Conservation (phyloP, 2,329 filamentous ascomycete genomes). For the Fusarium setosum region DNA sequence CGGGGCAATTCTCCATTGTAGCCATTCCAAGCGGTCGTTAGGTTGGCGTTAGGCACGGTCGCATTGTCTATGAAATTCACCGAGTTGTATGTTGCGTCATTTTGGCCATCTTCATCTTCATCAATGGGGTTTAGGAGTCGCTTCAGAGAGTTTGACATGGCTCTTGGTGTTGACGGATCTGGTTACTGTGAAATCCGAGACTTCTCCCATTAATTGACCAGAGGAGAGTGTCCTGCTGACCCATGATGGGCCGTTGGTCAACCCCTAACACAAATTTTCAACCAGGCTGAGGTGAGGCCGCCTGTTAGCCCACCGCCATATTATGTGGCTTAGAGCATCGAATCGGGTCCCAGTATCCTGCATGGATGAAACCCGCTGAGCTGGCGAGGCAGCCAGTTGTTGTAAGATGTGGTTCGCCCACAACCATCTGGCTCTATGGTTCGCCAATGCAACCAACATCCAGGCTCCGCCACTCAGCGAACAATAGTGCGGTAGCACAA, state of each 20-base stretch:
- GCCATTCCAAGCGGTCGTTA: not conserved
- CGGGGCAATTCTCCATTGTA: not conserved
- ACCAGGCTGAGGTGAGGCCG: slow-evolving; percentile 2
- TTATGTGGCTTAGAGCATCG: not conserved
- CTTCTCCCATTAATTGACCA: no score
- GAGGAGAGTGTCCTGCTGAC: no score
- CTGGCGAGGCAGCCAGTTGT: not conserved
- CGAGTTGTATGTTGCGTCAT: not conserved
- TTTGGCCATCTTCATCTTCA: not conserved
- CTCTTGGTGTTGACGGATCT: not conserved
- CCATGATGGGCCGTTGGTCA: not conserved
- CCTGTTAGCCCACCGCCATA: not conserved
- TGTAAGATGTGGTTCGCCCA: not conserved
- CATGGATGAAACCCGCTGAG: not conserved
- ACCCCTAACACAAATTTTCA: not conserved
- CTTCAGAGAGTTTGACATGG: not conserved
- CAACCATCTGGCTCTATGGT: not conserved
- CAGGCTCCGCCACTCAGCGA: not conserved
- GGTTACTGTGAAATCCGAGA: not conserved
- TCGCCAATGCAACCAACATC: not conserved
- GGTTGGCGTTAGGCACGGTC: not conserved
- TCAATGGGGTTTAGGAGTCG: not conserved
- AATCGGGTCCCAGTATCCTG: not conserved
- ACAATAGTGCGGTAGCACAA: not conserved
- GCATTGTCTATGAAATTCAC: not conserved